phyloP scores from a whole-genome alignment of 2,329 filamentous ascomycete genomes.

The Bretziella fagacearum region DNA sequence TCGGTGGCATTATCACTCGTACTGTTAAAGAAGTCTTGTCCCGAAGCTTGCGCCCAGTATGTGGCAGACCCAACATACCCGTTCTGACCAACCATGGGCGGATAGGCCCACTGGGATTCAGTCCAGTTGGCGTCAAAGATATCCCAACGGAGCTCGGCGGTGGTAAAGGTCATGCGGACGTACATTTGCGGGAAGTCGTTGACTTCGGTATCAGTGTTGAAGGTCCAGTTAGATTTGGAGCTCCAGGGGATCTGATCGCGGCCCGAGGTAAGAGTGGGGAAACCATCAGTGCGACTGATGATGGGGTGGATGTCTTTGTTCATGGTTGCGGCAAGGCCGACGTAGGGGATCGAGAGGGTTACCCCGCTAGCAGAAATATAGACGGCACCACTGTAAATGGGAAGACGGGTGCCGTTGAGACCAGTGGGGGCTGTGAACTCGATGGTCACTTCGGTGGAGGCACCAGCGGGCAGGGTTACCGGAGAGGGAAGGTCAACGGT shows the following conservation, averaged over 20 bases:
- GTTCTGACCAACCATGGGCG: constrained; percentile 20
- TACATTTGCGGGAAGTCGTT: constrained; percentile 17
- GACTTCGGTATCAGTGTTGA: not conserved
- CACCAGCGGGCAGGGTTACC: constrained; percentile 19
- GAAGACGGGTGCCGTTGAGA: constrained; percentile 20
- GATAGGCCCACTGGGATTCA: constrained; percentile 27
- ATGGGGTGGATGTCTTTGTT: constrained; percentile 1
- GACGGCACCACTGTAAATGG: constrained; percentile 30
- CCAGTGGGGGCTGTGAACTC: constrained; percentile 17
- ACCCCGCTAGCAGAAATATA: constrained; percentile 27
- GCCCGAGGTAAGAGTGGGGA: not conserved
- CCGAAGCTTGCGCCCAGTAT: constrained; percentile 12
- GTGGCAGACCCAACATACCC: constrained; percentile 27
- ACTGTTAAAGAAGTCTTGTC: constrained; percentile 5
- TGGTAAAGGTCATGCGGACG: constrained; percentile 21
- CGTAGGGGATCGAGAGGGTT: constrained; percentile 26
- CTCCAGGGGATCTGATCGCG: not conserved
- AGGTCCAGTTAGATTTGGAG: not conserved
- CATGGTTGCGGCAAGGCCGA: constrained; percentile 16
- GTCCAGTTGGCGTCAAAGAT: constrained; percentile 24
- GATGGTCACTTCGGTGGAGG: constrained; percentile 16
- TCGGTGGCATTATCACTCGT: not conserved
- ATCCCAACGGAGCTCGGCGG: constrained; percentile 24
- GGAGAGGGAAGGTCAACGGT: constrained; percentile 5
- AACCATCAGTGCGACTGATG: not conserved